Percentiles rank a stretch among this genome's conserved stretches.
Conservation (phyloP, 1,284 basidiomycete species). For the Phellopilus nigrolimitatus region DNA sequence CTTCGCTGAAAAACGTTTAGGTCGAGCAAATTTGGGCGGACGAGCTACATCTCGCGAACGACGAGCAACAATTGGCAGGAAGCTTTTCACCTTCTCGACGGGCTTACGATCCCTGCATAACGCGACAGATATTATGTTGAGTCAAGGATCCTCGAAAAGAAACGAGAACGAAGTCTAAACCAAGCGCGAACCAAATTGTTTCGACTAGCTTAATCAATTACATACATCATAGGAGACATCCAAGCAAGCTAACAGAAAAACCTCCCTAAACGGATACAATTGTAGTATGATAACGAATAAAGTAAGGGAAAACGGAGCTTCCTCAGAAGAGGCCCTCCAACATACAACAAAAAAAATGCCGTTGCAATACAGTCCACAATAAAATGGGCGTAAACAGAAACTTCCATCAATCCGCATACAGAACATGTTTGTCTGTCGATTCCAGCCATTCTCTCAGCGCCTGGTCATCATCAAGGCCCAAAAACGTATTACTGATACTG, state of each 20-base stretch:
- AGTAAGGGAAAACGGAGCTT: slow-evolving; percentile 11
- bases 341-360: not conserved
- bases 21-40: too few relatives aligned
- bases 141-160: too few relatives aligned
- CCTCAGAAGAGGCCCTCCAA: slow-evolving; percentile 1
- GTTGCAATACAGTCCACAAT: not conserved
- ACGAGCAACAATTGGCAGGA: too few relatives aligned
- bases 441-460: slow-evolving; percentile 80
- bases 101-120: too few relatives aligned
- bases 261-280: slow-evolving; percentile 3
- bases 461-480: slow-evolving; percentile 64
- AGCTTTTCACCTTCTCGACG: too few relatives aligned
- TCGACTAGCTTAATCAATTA: not conserved
- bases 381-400: not conserved
- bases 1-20: too few relatives aligned
- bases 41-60: too few relatives aligned
- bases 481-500: slow-evolving; percentile 58
- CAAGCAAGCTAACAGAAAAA: not conserved
- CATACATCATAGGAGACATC: slow-evolving; percentile 3
- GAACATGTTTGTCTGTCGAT: slow-evolving; percentile 79
- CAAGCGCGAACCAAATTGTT: too few relatives aligned
- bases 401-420: slow-evolving; percentile 67
- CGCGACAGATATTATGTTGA: too few relatives aligned
- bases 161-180: too few relatives aligned
- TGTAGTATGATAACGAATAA: slow-evolving; percentile 18